Evolutionary conservation across 2,329 filamentous ascomycete genomes (phyloP).

Genomic region (Colletotrichum siamense): DNA sequence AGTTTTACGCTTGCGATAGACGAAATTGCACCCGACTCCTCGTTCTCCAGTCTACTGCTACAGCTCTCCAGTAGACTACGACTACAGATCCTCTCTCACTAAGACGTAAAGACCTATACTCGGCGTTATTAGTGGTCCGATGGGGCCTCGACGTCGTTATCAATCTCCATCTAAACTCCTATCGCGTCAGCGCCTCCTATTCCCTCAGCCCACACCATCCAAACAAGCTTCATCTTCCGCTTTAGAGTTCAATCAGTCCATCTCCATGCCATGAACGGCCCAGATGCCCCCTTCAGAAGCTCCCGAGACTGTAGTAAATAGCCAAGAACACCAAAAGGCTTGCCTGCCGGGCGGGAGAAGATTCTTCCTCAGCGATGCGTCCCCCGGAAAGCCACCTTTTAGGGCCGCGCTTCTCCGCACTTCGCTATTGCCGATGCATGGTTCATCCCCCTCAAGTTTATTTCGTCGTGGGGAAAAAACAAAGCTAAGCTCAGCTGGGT

Average conservation of each 20-base stretch:
- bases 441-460: conserved; percentile 1
- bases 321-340: background rate
- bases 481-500: background rate
- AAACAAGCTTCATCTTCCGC: background rate
- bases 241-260: background rate
- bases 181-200: background rate
- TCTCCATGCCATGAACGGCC: background rate
- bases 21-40: background rate
- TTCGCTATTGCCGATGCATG: conserved; percentile 16
- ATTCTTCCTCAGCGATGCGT: background rate
- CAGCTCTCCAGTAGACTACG: background rate
- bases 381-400: background rate
- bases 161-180: background rate
- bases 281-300: background rate
- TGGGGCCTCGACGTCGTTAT: background rate
- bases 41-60: background rate
- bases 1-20: background rate
- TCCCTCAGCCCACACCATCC: background rate
- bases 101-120: background rate
- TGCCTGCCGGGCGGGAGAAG: background rate
- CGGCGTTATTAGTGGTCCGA: background rate
- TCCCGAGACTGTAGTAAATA: background rate
- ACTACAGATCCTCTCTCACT: background rate
- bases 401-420: conserved; percentile 14
- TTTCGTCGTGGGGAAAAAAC: background rate